Base-by-base conservation (phyloP, 1,139 yeast species). In the Sporopachydermia cereana region DNA sequence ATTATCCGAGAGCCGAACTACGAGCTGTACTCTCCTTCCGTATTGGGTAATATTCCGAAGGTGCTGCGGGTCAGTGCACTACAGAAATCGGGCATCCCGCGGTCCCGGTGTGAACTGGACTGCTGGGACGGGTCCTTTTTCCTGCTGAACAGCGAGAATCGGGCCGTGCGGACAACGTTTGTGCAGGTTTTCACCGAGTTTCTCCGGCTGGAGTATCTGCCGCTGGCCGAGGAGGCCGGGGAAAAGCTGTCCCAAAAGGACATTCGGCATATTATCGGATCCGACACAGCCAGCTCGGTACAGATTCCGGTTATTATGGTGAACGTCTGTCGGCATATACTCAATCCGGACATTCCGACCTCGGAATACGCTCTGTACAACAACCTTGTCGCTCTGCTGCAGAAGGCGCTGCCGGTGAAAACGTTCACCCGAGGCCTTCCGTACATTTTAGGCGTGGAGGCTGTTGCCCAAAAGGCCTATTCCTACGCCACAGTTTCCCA, bases 71-170 rank as follows among this genome's bases (percentile, higher is more conserved):
- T 47, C n/a, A 47, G 57, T 1, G 48, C 44, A 7, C 42, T 47
- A 23, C 46, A 51, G 14, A 48, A 43, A 3, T 50, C 57, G 20
- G 50, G 39, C 5, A 34, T 34, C 17, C 39, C 39, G 22, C 18
- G 39, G n/a, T 34, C 39, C 17, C 9, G 17, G 17, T 34, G 39
- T n/a, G 39, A 34, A 5, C 39, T 34, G 5, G 39, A 34, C n/a
- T 34, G 39, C 18, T 64, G 68, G 68, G 57, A 56, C 17, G 60
- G 60, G 7, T 59, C 66, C 1, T 61, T 58, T 45, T 46, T 53
- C 48, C 50, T 64, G 14, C 49, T 62, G n/a, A 46, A 52, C n/a
- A 52, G 53, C 44, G 54, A 53, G 7, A 50, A 51, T n/a, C 43
- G 49, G 20, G 52, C 51, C 12, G 55, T 62, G 14, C 51, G 62